phyloP scores from a whole-genome alignment of 345 rosid genomes.

The Sapria himalayana region DNA sequence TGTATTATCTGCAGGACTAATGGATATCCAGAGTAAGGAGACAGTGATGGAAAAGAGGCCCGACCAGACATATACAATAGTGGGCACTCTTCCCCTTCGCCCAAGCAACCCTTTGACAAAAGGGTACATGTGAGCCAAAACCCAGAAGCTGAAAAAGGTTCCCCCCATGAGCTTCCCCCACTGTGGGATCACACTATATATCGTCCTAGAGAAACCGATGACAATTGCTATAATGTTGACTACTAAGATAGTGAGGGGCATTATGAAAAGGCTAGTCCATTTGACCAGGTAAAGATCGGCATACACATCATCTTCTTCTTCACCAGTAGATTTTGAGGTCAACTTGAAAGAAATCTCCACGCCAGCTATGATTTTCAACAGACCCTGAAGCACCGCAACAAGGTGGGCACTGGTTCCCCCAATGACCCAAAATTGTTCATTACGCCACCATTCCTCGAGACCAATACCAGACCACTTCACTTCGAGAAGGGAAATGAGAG shows the following conservation, averaged over 20 bases:
- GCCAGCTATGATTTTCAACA: constrained; percentile 60
- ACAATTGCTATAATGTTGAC: constrained; percentile 49
- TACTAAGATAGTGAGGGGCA: constrained; percentile 63
- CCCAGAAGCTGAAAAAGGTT: constrained; percentile 71
- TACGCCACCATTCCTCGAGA: constrained; percentile 82
- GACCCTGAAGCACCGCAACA: constrained; percentile 64
- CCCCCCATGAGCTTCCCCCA: constrained; percentile 86
- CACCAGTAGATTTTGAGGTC: constrained; percentile 46
- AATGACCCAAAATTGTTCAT: constrained; percentile 85
- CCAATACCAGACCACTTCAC: constrained; percentile 78
- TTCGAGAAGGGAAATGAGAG: constrained; percentile 57
- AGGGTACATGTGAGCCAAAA: constrained; percentile 70
- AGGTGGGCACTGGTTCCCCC: constrained; percentile 91
- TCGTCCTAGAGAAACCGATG: constrained; percentile 43
- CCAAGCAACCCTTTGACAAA: constrained; percentile 72
- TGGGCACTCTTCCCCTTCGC: constrained; percentile 67
- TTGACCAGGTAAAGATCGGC: constrained; percentile 73
- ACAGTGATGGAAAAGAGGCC: constrained; percentile 52
- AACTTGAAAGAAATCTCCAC: constrained; percentile 71
- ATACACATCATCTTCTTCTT: constrained; percentile 49
- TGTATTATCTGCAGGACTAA: constrained; percentile 38
- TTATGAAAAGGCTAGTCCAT: constrained; percentile 70
- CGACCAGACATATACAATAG: constrained; percentile 66
- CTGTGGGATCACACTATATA: constrained; percentile 71
- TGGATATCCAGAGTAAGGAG: constrained; percentile 52